phyloP scores from a whole-genome alignment of 2,329 filamentous ascomycete species.

The Xylaria sp. region DNA sequence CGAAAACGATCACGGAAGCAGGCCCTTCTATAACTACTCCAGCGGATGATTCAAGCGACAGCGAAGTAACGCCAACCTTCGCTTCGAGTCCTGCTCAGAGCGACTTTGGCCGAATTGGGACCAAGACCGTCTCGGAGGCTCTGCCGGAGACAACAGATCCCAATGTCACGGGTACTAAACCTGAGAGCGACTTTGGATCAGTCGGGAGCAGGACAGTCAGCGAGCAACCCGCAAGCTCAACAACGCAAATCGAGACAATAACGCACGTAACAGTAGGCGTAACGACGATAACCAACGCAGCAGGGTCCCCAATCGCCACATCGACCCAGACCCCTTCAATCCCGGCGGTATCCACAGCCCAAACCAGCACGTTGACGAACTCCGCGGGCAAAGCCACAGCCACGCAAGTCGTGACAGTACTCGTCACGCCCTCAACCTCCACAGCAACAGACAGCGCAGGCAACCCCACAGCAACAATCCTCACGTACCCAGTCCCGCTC shows the following conservation, averaged over 20 bases:
- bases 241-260: constrained; percentile 4
- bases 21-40: background rate
- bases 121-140: constrained; percentile 8
- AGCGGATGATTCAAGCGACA: background rate
- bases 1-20: background rate
- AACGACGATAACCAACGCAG: constrained; percentile 4
- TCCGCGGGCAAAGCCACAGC: constrained; percentile 37
- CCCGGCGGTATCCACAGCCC: background rate
- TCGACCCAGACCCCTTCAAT: background rate
- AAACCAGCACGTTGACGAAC: constrained; percentile 29
- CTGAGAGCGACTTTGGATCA: background rate
- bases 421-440: constrained; percentile 35
- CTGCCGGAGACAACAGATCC: background rate
- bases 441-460: constrained; percentile 38
- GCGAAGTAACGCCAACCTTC: background rate
- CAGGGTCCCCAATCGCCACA: constrained; percentile 9
- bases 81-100: background rate
- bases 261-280: constrained; percentile 11
- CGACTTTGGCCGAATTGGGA: constrained; percentile 11
- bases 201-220: constrained; percentile 5
- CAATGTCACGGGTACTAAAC: background rate
- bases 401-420: constrained; percentile 37
- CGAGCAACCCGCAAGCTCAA: background rate
- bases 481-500: constrained; percentile 24
- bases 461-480: constrained; percentile 40